These are phyloP conservation scores for Cyclotella cryptica DNA, from an alignment of 108 stramenopile species.

Conservation along the genomic window DNA sequence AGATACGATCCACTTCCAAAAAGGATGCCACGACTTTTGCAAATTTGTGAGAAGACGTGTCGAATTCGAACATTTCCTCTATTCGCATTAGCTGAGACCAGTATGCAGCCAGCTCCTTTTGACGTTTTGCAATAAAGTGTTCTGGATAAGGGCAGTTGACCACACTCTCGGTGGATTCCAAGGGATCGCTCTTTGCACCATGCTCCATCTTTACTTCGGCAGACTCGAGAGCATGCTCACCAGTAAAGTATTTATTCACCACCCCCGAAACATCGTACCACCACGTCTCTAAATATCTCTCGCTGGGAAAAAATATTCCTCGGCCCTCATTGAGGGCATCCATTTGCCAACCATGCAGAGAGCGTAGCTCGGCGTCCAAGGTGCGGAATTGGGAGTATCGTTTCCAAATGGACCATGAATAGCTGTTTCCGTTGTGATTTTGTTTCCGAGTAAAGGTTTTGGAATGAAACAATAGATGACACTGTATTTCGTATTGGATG, in stretches of 20 bases:
- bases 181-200: not conserved
- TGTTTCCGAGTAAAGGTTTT: constrained; percentile 2
- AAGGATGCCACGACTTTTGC: constrained; percentile 39
- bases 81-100: constrained; percentile 41
- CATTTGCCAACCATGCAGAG: constrained; percentile 49
- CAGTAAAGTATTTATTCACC: constrained; percentile 1
- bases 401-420: constrained; percentile 47
- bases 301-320: constrained; percentile 39
- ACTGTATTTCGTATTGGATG: constrained; percentile 48
- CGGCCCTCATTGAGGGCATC: constrained; percentile 37
- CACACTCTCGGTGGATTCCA: not conserved
- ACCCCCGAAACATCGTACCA: constrained; percentile 25
- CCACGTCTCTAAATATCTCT: constrained; percentile 29
- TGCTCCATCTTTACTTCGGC: not conserved
- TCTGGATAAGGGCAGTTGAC: constrained; percentile 24
- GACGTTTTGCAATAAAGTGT: constrained; percentile 43
- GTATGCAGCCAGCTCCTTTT: constrained; percentile 36
- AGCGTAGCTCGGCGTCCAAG: constrained; percentile 35
- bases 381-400: constrained; percentile 43
- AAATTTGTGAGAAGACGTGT: constrained; percentile 34
- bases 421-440: not conserved
- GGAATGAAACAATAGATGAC: constrained; percentile 27
- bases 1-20: constrained; percentile 40
- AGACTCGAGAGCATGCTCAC: not conserved
- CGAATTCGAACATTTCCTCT: constrained; percentile 55